These are phyloP conservation scores for Pleurozium schreberi DNA, from an alignment of 225 moss, liverwort and hornwort genomes.

Conservation along the genomic window DNA sequence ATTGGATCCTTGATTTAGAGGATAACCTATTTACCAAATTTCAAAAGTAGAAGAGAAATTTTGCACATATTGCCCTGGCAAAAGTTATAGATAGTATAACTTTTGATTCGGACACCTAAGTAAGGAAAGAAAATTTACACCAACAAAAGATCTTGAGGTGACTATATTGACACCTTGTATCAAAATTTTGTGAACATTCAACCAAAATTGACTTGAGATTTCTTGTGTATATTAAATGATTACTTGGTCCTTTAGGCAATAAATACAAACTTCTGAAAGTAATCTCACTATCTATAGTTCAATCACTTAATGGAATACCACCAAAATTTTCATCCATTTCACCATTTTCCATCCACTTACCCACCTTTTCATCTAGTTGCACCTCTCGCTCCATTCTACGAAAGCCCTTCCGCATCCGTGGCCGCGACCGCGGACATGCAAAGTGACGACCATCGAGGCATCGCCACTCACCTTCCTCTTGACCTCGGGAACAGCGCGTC, in stretches of 20 bases:
- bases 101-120: accelerated
- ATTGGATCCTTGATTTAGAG: too few species aligned
- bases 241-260: accelerated
- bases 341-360: neutral
- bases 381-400: neutral
- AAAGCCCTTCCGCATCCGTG: neutral
- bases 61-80: accelerated
- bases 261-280: neutral
- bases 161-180: neutral
- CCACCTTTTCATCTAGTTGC: neutral
- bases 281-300: too few species aligned
- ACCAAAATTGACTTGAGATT: neutral
- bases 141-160: accelerated
- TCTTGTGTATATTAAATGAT: accelerated
- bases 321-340: neutral
- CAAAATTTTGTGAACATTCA: neutral
- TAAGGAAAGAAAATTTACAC: accelerated
- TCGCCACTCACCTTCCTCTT: neutral
- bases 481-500: neutral
- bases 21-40: neutral
- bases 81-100: accelerated
- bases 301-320: accelerated
- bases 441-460: neutral
- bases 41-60: neutral
- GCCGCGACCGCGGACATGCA: neutral